Base-by-base conservation (phyloP, 306 rosid genomes). In the Rosa multiflora region DNA sequence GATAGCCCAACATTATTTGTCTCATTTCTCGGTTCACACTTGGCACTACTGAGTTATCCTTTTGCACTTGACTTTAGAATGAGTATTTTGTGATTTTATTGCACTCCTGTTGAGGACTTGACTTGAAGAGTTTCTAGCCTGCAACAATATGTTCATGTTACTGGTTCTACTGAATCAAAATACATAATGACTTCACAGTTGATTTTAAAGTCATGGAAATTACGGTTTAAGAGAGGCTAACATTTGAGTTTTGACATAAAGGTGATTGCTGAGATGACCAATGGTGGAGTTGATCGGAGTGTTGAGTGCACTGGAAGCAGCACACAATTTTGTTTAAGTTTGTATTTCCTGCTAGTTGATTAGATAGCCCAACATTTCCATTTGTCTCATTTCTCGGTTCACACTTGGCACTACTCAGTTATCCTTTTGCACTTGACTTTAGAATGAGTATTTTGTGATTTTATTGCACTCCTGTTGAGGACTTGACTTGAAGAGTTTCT, bases 241-340 rank as follows among this genome's bases (percentile, higher is more conserved):
- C 46, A 8, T 82, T 68, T 83, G 67, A 75, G 29, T 76, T 82
- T 58, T 79, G 74, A 42, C 76, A 29, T 44, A 26, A 70, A 92
- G 93, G 97, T 94, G 11, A 87, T 94, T 56, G 97, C 92, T 68
- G 97, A 85, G 67, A 88, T 94, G 97, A 94, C 98, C 4, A 74
- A 87, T 8, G 97, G 97, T 64, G 98, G 97, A 48, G 98, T 94
- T 23, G 98, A 94, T 82, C 90, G 97, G 42, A 92, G 97, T 40
- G 75, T 94, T 32, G 98, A 94, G 78, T 94, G 98, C 77, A 94
- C 97, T 0, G 97, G 97, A 37, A 94, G 93, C 84, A 40, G n/a
- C 59, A 59, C 12, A 15, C 8, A 26, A 15, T 18, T 13, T 3
- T 75, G 37, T 17, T 21, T 11, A 2, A 12, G 10, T 64, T 64